phyloP scores from a whole-genome alignment of 2,329 filamentous ascomycete species.

The Colletotrichum cuscutae region DNA sequence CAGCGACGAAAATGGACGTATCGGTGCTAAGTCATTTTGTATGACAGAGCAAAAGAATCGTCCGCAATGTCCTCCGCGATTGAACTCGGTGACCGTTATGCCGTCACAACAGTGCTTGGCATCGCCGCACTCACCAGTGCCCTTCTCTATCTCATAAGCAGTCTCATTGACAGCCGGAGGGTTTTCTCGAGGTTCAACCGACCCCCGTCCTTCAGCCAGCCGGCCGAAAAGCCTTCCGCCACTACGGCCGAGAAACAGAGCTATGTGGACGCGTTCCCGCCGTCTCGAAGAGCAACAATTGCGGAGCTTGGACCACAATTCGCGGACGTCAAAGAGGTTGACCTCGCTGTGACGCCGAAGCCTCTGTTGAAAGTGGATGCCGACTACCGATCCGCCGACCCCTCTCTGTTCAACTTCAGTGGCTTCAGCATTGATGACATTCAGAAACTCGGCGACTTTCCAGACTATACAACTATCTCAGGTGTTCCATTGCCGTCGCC shows the following conservation, averaged over 20 bases:
- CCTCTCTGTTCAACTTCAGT: slow-evolving; percentile 66
- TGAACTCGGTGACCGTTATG: background rate
- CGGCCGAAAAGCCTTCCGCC: background rate
- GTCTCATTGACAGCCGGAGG: slow-evolving; percentile 1
- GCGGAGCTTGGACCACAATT: slow-evolving; percentile 18
- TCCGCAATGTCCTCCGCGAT: slow-evolving; percentile 5
- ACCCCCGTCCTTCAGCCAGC: slow-evolving; percentile 1
- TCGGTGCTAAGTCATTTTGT: background rate
- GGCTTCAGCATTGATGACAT: slow-evolving; percentile 79
- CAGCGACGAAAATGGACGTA: background rate
- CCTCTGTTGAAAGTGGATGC: slow-evolving; percentile 46
- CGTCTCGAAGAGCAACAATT: slow-evolving; percentile 38
- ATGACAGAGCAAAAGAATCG: background rate
- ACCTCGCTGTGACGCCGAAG: slow-evolving; percentile 30
- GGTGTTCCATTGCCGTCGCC: slow-evolving; percentile 77
- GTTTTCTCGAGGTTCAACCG: background rate
- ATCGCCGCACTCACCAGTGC: background rate
- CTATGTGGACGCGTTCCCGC: slow-evolving; percentile 42
- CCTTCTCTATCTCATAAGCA: slow-evolving; percentile 11
- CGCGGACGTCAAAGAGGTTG: slow-evolving; percentile 14
- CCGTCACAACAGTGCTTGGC: background rate
- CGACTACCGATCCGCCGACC: slow-evolving; percentile 46
- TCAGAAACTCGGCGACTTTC: slow-evolving; percentile 77
- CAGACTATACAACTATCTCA: slow-evolving; percentile 79
- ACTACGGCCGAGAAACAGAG: slow-evolving; percentile 21